These are phyloP conservation scores for Pseudohalonectria lignicola DNA, from an alignment of 2,329 filamentous ascomycete genomes.

Conservation along the genomic window DNA sequence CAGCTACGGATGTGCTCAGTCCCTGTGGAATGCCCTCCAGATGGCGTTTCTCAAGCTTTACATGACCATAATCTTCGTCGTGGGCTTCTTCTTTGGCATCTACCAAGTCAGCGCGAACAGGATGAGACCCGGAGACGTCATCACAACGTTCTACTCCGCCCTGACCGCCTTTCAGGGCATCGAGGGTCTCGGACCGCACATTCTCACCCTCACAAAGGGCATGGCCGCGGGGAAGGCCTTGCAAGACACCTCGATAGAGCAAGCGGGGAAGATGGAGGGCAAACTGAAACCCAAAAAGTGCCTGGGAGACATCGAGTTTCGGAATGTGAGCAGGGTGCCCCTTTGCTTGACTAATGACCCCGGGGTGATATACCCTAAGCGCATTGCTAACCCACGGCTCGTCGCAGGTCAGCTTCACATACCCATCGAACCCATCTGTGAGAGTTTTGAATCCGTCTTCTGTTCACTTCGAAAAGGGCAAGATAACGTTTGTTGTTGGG, in stretches of 20 bases:
- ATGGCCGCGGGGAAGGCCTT: conserved; percentile 61
- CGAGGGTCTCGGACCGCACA: conserved; percentile 63
- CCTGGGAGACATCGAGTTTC: conserved; percentile 43
- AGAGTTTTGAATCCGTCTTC: conserved; percentile 48
- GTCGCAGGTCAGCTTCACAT: conserved; percentile 67
- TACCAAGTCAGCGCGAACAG: conserved; percentile 51
- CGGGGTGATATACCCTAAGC: no score
- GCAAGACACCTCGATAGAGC: conserved; percentile 1
- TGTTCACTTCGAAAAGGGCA: conserved; percentile 60
- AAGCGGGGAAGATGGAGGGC: neutral
- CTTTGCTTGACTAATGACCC: no score
- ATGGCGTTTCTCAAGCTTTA: conserved; percentile 64
- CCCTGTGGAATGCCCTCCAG: conserved; percentile 58
- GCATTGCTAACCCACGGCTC: no score
- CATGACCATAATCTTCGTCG: conserved; percentile 68
- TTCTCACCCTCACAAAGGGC: conserved; percentile 69
- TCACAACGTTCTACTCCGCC: conserved; percentile 80
- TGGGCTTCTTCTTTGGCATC: conserved; percentile 84
- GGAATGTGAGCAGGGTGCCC: conserved; percentile 51
- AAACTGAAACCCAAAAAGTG: neutral
- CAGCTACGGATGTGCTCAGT: conserved; percentile 53
- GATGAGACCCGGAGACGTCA: conserved; percentile 51
- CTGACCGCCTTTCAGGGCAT: conserved; percentile 67
- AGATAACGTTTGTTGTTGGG: conserved; percentile 73
- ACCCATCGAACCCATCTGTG: conserved; percentile 57